phyloP scores from a whole-genome alignment of 352 stramenopile species.

The Globisporangium paddicum region DNA sequence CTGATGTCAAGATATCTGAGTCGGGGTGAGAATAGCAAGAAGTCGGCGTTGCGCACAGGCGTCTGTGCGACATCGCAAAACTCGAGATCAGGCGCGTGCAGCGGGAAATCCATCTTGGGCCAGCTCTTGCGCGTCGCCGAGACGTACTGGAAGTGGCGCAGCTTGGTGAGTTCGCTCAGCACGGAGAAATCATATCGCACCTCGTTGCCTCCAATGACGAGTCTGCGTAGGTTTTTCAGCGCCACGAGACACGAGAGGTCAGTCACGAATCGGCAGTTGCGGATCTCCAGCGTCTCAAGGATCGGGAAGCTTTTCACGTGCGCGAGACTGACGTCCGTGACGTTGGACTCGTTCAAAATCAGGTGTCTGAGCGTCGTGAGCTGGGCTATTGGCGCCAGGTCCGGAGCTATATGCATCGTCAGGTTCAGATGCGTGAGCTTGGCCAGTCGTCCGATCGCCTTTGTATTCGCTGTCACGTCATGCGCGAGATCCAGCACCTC shows the following conservation, averaged over 20 bases:
- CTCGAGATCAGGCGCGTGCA: conserved; percentile 1
- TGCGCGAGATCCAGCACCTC: neutral
- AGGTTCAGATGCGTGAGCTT: neutral
- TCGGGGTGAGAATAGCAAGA: neutral
- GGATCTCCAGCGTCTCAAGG: conserved; percentile 7
- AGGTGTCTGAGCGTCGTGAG: neutral
- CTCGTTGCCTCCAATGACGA: neutral
- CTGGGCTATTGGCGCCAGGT: neutral
- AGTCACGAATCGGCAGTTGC: neutral
- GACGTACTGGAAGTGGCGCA: conserved; percentile 1
- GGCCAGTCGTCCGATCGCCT: neutral
- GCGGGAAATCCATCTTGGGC: conserved; percentile 1
- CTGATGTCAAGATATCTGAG: conserved; percentile 6
- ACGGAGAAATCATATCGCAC: conserved; percentile 1
- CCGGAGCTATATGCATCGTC: neutral
- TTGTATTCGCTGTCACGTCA: neutral
- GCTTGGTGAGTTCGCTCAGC: neutral
- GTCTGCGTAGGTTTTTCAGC: neutral
- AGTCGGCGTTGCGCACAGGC: neutral
- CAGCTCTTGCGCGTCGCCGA: neutral
- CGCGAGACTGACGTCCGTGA: neutral
- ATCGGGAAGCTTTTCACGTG: neutral
- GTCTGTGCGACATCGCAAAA: neutral
- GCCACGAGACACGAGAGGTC: neutral
- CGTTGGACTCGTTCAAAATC: neutral